Evolutionary conservation across 305 asterid genomes (phyloP), one percentile per base, ranked within the genome.

Genomic region (Fraxinus xanthoxyloides): DNA sequence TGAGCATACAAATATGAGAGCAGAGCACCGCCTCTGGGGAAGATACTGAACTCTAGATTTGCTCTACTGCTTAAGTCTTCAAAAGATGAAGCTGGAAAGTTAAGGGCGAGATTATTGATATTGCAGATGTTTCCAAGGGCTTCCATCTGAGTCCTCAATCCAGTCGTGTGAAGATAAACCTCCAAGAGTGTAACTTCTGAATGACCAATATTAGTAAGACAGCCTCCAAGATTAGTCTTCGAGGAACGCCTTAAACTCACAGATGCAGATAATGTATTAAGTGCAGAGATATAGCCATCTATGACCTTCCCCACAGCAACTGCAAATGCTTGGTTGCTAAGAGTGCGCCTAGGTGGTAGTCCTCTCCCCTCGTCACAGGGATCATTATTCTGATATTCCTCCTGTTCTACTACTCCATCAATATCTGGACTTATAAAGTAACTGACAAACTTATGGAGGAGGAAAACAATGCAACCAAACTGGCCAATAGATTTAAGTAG

Each of bases 301-400:
- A 93, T 76, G 78, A 92, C 89, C 87, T 92, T 94, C 79, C 92
- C 90, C 84, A 94, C 93, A 81, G 98, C 90, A 86, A 95, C 90
- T 31, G 98, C 97, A 91, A 97, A 97, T 79, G 99, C 96, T 87
- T 93, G 99, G 88, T 94, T 94, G 82, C 90, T 89, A 90, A 93
- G 92, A 80, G 97, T 88, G 77, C 78, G 82, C 32, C 87, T 86
- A 76, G n/a, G 61, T 72, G 72, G 43, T 10, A 79, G 31, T 77
- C 81, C 32, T 69, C 79, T 87, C 69, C 83, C 85, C 34, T 78
- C 87, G 65, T 85, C 86, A 80, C 83, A 26, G 17, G 87, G 85
- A 82, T 84, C 85, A 72, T 48, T 75, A 34, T 82, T 80, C 32
- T 31, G 80, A 69, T 79, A 81, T 69, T 84, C 84, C 81, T 85